Base-by-base conservation (phyloP, 1,284 basidiomycete species). In the Irpex sp. region DNA sequence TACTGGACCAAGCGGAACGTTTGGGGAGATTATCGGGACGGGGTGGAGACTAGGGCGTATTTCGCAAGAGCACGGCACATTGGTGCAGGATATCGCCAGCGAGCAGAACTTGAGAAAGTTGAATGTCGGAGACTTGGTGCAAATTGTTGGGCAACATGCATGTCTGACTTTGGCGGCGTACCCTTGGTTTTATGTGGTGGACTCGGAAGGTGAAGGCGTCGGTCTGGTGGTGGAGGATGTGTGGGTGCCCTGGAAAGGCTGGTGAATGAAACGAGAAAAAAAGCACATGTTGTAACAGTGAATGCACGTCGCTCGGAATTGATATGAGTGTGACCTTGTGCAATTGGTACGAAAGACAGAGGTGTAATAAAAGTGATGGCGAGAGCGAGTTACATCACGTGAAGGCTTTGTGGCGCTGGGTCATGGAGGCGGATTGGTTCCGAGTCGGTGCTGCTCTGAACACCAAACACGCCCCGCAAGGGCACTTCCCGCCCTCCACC, bases 231-330 rank as follows among this genome's bases (percentile, higher is more conserved):
- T 96, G 8, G 86, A 89, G 17, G 93, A 96, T 75, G 80, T 96
- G 44, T 96, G 94, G 93, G 87, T 94, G 38, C 87, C 93, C 6
- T 94, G 93, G 91, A 96, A 94, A 77, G 92, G 92, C 0, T 95
- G 93, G 93, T 96, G 65, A 44, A 67, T 36, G 7, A 2, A 47
- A 26, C 3, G 40, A 57, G 17, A 52, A 1, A 9, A 2, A 26
- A 40, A 26, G 21, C 58, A 48, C 11, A 38, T 17, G 44, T 5
- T n/a, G 37, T 11, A 34, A 3, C 26, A 26, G 26, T 26, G 4
- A 26, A 26, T 26, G 26, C 3, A 26, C 26, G 26, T 26, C 26
- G 26, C 26, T 26, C 26, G 26, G 13, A 4, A 44, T 59, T 8
- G 5, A 57, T 38, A 44, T 44, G 40, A 44, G 26, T 26, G 26